These are phyloP conservation scores for Flagelloscypha sp. DNA, from an alignment of 768 basidiomycete species.

Conservation along the genomic window DNA sequence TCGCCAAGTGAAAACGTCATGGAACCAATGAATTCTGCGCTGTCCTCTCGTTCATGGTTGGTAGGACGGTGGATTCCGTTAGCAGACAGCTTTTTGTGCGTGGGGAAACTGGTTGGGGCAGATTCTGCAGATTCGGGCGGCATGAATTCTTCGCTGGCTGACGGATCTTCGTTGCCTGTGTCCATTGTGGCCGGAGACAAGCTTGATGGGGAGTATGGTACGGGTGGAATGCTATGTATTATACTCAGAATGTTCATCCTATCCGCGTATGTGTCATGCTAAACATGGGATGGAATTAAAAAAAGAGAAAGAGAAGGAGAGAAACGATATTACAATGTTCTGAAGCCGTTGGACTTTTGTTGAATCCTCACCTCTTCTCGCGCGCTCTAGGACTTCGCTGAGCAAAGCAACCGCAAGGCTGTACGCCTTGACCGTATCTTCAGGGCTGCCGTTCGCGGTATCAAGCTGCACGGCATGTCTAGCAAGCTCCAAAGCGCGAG, in stretches of 20 bases:
- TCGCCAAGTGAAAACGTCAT: slow-evolving; percentile 13
- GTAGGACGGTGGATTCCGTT: slow-evolving; percentile 14
- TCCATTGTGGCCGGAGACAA: no score
- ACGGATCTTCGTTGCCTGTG: no score
- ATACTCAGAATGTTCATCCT: slow-evolving; percentile 88
- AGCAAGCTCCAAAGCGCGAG: slow-evolving; percentile 78
- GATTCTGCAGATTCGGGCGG: no score
- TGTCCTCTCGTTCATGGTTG: slow-evolving; percentile 20
- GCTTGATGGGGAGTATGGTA: slow-evolving; percentile 56
- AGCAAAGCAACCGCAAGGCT: slow-evolving; percentile 78
- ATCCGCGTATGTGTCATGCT: slow-evolving; percentile 95
- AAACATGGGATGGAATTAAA: slow-evolving; percentile 10
- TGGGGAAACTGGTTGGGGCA: no score
- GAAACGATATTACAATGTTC: slow-evolving; percentile 66
- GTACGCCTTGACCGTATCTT: slow-evolving; percentile 85
- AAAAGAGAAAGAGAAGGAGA: slow-evolving; percentile 7
- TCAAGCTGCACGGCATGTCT: slow-evolving; percentile 87
- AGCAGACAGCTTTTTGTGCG: no score
- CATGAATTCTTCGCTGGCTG: no score
- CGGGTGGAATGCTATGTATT: slow-evolving; percentile 79
- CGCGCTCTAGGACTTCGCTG: slow-evolving; percentile 89
- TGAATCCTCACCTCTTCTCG: slow-evolving; percentile 76
- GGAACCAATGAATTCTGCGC: no score
- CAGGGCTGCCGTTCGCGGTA: slow-evolving; percentile 79
- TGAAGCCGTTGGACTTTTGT: slow-evolving; percentile 76